Evolutionary conservation across 805 yeast species (phyloP).

Genomic region (Maudiozyma bulderi): DNA sequence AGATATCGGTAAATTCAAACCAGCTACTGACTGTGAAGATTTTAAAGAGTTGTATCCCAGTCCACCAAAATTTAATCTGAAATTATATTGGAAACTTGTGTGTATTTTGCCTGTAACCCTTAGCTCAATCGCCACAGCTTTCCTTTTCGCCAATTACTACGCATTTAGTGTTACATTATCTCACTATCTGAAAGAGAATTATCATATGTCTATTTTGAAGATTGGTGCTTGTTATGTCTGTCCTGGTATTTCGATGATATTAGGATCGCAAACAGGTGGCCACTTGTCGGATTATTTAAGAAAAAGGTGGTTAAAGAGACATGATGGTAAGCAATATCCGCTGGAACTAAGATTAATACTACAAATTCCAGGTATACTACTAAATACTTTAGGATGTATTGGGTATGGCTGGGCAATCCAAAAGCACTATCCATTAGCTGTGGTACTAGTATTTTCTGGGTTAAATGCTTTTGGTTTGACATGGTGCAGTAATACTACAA

Average conservation of each 20-base stretch:
- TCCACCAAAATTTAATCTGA: constrained; percentile 39
- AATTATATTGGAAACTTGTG: constrained; percentile 30
- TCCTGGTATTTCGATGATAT: constrained; percentile 41
- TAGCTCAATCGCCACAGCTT: constrained; percentile 39
- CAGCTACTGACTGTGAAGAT: constrained; percentile 14
- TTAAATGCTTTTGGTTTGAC: constrained; percentile 45
- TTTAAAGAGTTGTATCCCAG: constrained; percentile 29
- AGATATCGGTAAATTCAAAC: constrained; percentile 23
- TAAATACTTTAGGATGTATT: constrained; percentile 37
- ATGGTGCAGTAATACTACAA: constrained; percentile 44
- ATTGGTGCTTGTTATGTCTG: constrained; percentile 41
- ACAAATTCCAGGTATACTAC: constrained; percentile 35
- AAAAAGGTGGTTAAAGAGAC: constrained; percentile 20
- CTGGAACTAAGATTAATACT: constrained; percentile 36
- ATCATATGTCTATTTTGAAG: constrained; percentile 29
- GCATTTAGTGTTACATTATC: constrained; percentile 44
- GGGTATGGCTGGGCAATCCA: constrained; percentile 47
- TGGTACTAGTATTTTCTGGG: constrained; percentile 37
- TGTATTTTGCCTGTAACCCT: constrained; percentile 36
- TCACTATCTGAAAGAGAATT: constrained; percentile 30
- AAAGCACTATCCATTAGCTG: constrained; percentile 30
- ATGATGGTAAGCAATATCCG: constrained; percentile 32
- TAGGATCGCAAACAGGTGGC: constrained; percentile 44
- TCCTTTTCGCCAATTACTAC: constrained; percentile 46
- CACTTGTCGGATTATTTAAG: constrained; percentile 36